A percentile compares a stretch with the other conserved stretches of the same genome.
These are phyloP conservation scores for Pezicula neosporulosa DNA, from an alignment of 2,329 filamentous ascomycete species.

Conservation along the genomic window DNA sequence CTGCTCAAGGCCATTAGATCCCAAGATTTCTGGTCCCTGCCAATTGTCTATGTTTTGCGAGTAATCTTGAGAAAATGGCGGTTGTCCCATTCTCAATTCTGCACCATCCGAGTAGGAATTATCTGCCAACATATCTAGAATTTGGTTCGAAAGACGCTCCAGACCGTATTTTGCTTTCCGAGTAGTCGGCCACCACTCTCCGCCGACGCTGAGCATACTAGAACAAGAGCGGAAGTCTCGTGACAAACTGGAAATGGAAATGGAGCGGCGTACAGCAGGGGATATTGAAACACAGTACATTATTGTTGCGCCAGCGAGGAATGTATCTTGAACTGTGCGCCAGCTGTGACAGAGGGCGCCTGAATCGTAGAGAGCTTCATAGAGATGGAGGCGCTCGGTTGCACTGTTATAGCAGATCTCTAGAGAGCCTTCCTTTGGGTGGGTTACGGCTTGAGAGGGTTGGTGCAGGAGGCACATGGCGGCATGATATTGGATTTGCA, in stretches of 20 bases:
- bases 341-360: constrained; percentile 30
- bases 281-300: constrained; percentile 36
- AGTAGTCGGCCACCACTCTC: constrained; percentile 37
- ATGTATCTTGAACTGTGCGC: constrained; percentile 35
- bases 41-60: background rate
- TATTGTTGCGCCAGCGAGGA: constrained; percentile 33
- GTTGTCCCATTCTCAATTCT: background rate
- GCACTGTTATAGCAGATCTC: constrained; percentile 28
- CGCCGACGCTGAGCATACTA: constrained; percentile 33
- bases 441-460: constrained; percentile 31
- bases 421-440: constrained; percentile 26
- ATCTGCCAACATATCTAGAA: constrained; percentile 1
- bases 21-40: background rate
- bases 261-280: constrained; percentile 19
- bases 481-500: constrained; percentile 30
- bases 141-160: constrained; percentile 1
- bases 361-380: constrained; percentile 27
- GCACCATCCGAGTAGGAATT: background rate
- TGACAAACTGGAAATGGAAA: constrained; percentile 19
- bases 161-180: constrained; percentile 1
- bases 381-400: constrained; percentile 24
- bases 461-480: constrained; percentile 32
- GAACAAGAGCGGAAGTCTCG: constrained; percentile 30
- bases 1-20: background rate
- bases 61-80: background rate